Base-by-base conservation (phyloP, 1,139 yeast genomes). In the Pichia norvegensis region DNA sequence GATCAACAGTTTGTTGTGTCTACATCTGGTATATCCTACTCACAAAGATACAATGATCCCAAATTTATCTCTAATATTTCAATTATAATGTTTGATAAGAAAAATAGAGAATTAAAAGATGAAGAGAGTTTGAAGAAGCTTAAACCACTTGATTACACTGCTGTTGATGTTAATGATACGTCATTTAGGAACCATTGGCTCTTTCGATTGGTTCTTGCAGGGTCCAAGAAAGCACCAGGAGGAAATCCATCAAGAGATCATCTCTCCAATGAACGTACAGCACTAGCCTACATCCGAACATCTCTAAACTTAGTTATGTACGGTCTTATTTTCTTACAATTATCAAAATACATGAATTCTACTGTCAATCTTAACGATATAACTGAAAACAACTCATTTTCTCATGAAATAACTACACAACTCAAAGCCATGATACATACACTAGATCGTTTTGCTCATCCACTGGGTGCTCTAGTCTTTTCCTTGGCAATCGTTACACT, bases 201-300 rank as follows among this genome's bases (percentile, higher is more conserved):
- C 14, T 29, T 36, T 17, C 21, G 11, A 19, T 2, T 36, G 4
- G 29, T 42, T 4, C 23, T 21, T 13, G 11, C 16, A 22, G 6
- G 33, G 11, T 31, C 46, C 6, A 40, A 33, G 21, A 33, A 22
- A 4, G 25, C 43, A 13, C 33, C 29, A 4, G 45, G 46, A 14
- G 56, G 49, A 2, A 49, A 45, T 33, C 55, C 50, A 6, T 55
- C 63, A 2, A 47, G 64, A 43, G 64, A 56, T 42, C 61, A 60
- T 42, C 42, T 85, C 63, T 90, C 95, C 17, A 84, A 83, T 59
- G 95, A 85, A 59, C 68, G 95, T 49, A 85, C 94, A 0, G 79
- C 78, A 48, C 66, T 85, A 14, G 92, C 94, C 0, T 85, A 90
- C 84, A 64, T 81, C 36, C 69, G 94, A 49, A 84, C 94, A 0